Conservation (phyloP, 352 stramenopile genomes). For the Detonula confervacea region DNA sequence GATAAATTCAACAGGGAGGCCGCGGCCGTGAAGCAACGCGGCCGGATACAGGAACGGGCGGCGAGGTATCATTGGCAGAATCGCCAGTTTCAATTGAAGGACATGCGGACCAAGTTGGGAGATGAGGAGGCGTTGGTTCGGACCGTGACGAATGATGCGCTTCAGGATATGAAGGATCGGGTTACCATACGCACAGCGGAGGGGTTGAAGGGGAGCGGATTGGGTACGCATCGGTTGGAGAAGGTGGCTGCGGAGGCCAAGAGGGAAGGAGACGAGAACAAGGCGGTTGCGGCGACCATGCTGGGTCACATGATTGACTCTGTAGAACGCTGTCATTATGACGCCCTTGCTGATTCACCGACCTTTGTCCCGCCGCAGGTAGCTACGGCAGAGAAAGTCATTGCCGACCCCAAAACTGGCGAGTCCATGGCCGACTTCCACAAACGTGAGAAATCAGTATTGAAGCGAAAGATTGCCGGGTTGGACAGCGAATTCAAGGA, state of each 20-base stretch:
- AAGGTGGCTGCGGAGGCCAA: slow-evolving; percentile 5
- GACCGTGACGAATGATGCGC: slow-evolving; percentile 16
- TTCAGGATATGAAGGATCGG: slow-evolving; percentile 34
- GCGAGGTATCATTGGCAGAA: slow-evolving; percentile 36
- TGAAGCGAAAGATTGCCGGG: slow-evolving; percentile 29
- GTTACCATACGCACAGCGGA: slow-evolving; percentile 16
- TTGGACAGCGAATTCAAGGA: slow-evolving; percentile 18
- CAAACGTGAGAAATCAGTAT: slow-evolving; percentile 33
- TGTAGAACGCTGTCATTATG: slow-evolving; percentile 32
- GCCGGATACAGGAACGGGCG: not conserved
- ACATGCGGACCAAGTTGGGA: slow-evolving; percentile 40
- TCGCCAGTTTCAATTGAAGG: slow-evolving; percentile 29
- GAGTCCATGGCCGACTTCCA: slow-evolving; percentile 58
- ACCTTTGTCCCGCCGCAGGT: not conserved
- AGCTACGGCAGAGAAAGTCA: slow-evolving; percentile 33
- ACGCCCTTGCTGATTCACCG: slow-evolving; percentile 43
- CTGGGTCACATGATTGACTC: slow-evolving; percentile 37
- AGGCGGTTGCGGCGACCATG: slow-evolving; percentile 20
- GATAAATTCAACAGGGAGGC: not conserved
- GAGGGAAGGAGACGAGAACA: slow-evolving; percentile 14
- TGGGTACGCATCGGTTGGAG: slow-evolving; percentile 9
- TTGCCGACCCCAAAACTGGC: slow-evolving; percentile 35
- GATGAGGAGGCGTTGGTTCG: slow-evolving; percentile 4
- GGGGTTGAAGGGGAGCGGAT: not conserved
- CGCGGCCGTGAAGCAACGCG: not conserved